Evolutionary conservation across 2,329 filamentous ascomycete species (phyloP).

Genomic region (Davidsoniella virescens): DNA sequence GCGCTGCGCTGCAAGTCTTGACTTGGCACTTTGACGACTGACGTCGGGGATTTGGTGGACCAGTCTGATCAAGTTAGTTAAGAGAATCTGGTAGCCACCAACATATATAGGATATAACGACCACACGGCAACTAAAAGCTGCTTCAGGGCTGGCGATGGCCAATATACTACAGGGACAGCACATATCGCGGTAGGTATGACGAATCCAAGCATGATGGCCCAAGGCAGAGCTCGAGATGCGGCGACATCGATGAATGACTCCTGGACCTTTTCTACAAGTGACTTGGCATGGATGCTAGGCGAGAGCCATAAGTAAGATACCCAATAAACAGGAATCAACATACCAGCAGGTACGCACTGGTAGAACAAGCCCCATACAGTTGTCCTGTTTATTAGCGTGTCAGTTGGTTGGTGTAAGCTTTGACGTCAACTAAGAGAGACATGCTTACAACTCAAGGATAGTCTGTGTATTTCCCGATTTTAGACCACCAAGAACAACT

Average conservation of each 20-base stretch:
- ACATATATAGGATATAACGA: conserved; percentile 16
- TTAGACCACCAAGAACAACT: conserved; percentile 14
- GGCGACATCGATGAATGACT: conserved; percentile 5
- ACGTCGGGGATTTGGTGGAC: neutral
- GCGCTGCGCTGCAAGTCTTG: conserved; percentile 2
- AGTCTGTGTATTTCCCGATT: conserved; percentile 14
- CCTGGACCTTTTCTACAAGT: conserved; percentile 5
- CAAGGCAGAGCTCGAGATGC: conserved; percentile 14
- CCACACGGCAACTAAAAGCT: conserved; percentile 15
- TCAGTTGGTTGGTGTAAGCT: neutral
- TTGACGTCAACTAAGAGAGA: neutral
- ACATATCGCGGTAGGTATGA: conserved; percentile 14
- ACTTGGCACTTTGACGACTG: neutral
- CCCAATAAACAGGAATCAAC: conserved; percentile 16
- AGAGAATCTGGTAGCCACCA: conserved; percentile 9
- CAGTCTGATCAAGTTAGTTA: conserved; percentile 3
- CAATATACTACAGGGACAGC: conserved; percentile 13
- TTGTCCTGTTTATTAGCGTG: conserved; percentile 10
- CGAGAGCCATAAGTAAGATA: conserved; percentile 15
- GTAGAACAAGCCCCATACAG: conserved; percentile 15
- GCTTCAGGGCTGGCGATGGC: conserved; percentile 13
- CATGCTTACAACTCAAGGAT: conserved; percentile 14
- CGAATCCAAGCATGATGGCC: conserved; percentile 13
- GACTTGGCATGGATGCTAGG: conserved; percentile 9
- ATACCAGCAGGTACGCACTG: conserved; percentile 16